Base-by-base conservation (phyloP, 257 asterid species). In the Verbena officinalis region DNA sequence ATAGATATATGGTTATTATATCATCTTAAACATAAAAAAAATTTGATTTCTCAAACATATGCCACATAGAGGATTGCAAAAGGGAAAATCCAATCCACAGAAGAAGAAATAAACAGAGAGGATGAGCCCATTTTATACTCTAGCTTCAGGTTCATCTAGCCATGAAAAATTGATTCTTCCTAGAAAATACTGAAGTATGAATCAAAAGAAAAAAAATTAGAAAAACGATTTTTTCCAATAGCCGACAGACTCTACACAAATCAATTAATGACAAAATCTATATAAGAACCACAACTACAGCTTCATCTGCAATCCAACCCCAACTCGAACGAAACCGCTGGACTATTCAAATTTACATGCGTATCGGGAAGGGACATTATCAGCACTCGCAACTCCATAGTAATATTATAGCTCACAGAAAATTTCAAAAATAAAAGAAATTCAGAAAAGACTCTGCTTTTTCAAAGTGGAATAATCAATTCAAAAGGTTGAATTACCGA, bases 401-500 rank as follows among this genome's bases (percentile, higher is more conserved):
- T 19, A 19, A 46, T 23, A 10, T 4, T 4, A 45, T 24, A 43
- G 55, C 39, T 44, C 51, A 16, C 30, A 23, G 16, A 16, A 42
- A 24, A 60, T 23, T 39, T 11, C 27, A 9, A 9, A 2, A 21
- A 7, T 4, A 10, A 30, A 2, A 24, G 4, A 36, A 36, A 1
- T 36, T 3, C 17, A 15, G 23, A 61, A 63, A 55, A 31, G 44
- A 55, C 13, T 15, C 55, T 8, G 59, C 21, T 40, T 52, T 59
- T 52, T 30, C 16, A 1, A 23, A 40, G 49, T 7, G 38, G n/a
- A 30, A 4, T 15, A 36, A 9, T 7, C 76, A 34, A 15, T 39
- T 49, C 3, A 6, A 48, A 24, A 61, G 60, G 5, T 21, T 20
- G 13, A 45, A 45, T 64, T 75, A 93, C 99, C 99, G 48, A 94